Evolutionary conservation across 306 rosid genomes (phyloP), one percentile per base, ranked within the genome.

Genomic region (Prinsepia uniflora): DNA sequence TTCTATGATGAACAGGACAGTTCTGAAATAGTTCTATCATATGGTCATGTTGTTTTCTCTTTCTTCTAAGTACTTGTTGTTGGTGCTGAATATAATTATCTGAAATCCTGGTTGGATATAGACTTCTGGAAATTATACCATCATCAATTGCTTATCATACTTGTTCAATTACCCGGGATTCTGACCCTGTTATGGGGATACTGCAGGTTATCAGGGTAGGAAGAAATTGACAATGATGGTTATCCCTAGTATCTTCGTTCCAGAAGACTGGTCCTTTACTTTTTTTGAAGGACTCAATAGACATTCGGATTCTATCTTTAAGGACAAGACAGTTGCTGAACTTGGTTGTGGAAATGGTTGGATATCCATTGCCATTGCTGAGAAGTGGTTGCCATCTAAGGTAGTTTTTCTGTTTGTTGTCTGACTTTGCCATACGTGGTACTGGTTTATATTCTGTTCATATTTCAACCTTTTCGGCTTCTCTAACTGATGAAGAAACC

Each of bases 261-360:
- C 99, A 7, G 97, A 94, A 45, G 97, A 94, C 67, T 94, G 99
- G 99, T 94, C 99, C 44, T 94, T 84, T 69, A 94, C 99, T 5
- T 94, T 94, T 65, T 94, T 79, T 34, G 99, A 94, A 85, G 99
- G 99, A 72, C 75, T 90, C 54, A 94, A 91, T 70, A 83, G 97
- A 70, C 89, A 91, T 46, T 81, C 95, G 3, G 96, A 87, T 60
- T 90, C 99, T 41, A 86, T 91, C 70, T 94, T 94, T 82, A 89
- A 85, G 83, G 99, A 90, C 78, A 86, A 82, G 82, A 72, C 85
- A 44, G 78, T 94, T 57, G 81, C 95, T 11, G 99, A 94, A 85
- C 88, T 94, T 71, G 99, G 99, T 67, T 94, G 99, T 79, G 99
- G 99, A 58, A 94, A 94, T 83, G 99, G 99, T 48, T 94, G 99